Base-by-base conservation (phyloP, 768 basidiomycete genomes). In the Hirschioporus abietinus region DNA sequence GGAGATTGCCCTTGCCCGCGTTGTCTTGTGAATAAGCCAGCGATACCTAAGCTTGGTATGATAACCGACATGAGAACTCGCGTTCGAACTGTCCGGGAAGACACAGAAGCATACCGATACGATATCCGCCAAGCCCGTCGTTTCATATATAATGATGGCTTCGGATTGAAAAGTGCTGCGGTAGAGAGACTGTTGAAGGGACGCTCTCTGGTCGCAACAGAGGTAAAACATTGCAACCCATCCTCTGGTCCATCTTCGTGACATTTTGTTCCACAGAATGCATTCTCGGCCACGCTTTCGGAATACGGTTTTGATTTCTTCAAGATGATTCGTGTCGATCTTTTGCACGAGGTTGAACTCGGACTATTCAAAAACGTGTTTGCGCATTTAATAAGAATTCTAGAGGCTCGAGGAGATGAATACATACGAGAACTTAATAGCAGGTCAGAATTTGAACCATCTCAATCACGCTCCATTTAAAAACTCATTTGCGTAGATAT, bases 1-100 rank as follows among this genome's bases (percentile, higher is more conserved):
- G 75, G 72, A 0, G 7, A 30, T 7, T 76, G 73, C 60, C 78
- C 77, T 0, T 81, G 80, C 60, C 78, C 78, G 9, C 71, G 78
- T 20, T 80, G 79, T 65, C 69, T 78, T 25, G 67, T 76, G 8
- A 35, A 71, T 1, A 78, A 77, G 63, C 60, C 30, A 9, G 58
- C 65, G 9, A 65, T 67, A 7, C 34, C 26, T 30, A 66, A 60
- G 25, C 35, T 67, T 52, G 67, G 67, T 2, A 62, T 26, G 18
- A 24, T 23, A 6, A 30, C 36, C 7, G 10, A 59, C 57, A 27
- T 68, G 70, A 27, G 63, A 2, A 25, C 1, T 9, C 66, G 65
- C 7, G 42, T 58, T 9, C 15, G 57, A 0, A 17, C 61, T 9
- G 27, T 58, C 15, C 70, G 71, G 1, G 57, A 64, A 4, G 71